Base-by-base conservation (phyloP, 129 eudicot genomes). In the Escallonia rubra region DNA sequence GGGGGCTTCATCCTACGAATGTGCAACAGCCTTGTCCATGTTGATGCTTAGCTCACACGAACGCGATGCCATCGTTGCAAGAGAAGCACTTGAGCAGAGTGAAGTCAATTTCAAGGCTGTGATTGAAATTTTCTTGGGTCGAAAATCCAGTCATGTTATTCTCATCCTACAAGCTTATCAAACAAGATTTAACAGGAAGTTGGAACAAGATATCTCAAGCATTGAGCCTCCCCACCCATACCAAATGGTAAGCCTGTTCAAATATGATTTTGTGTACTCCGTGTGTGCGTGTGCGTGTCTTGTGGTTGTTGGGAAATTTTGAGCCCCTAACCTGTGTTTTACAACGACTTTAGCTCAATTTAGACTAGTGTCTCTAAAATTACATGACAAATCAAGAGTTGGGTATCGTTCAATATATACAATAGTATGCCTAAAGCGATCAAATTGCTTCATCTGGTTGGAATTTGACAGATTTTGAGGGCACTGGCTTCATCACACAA, bases 401-500 rank as follows among this genome's bases (percentile, higher is more conserved):
- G 34, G 34, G 34, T 23, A 23, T 23, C 34, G 34, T 23, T 23
- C 34, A 23, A 0, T 23, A 23, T 23, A 23, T 23, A 23, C 34
- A 23, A 23, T 23, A 23, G 10, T 14, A 9, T 4, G 42, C 2
- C 7, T 6, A 6, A 59, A 16, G 43, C 40, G 5, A 4, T 39
- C 4, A 39, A 8, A 2, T 4, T 15, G 43, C 23, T 2, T 3
- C 2, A 23, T 59, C 5, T 23, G 10, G 61, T 7, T 23, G 39
- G 2, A 5, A 9, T 57, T 57, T 2, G 71, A 46, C 59, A 66
- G 60, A 66, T 66, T 47, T 61, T 90, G 76, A 85, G 74, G 80
- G 96, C 94, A 65, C 79, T 90, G 74, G 76, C 82, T 66, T 89
- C 96, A 67, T 90, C 96, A 59, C 96, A 90, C 68, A 90, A 83